Conservation (phyloP, 495 filamentous ascomycete genomes). For the Aspergillus panamensis region DNA sequence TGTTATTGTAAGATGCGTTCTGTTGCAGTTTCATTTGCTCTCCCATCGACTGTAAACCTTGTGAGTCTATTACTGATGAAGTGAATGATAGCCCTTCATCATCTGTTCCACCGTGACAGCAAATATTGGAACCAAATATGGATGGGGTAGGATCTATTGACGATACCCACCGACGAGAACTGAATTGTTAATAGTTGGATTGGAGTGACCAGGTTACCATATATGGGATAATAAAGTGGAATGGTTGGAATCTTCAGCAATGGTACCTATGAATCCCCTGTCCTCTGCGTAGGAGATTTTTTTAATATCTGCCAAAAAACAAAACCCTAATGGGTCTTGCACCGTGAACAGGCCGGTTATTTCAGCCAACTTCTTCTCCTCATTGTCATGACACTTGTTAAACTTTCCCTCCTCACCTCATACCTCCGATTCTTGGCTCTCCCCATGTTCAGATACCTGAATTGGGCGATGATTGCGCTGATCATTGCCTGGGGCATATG, state of each 20-base stretch:
- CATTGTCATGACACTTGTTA: slow-evolving; percentile 11
- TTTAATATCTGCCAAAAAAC: too few relatives aligned
- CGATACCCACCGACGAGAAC: neutral
- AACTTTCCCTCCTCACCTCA: slow-evolving; percentile 6
- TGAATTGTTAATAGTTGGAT: neutral
- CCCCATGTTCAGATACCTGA: neutral
- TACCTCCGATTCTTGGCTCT: slow-evolving; percentile 9
- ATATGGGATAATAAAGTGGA: neutral
- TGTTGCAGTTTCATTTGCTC: too few relatives aligned
- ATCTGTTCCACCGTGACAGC: slow-evolving; percentile 1
- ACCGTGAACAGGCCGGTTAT: neutral
- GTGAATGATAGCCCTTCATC: neutral
- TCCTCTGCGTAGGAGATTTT: too few relatives aligned
- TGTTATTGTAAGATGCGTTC: neutral
- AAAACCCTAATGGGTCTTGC: neutral
- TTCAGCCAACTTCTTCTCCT: slow-evolving; percentile 6
- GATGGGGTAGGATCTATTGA: slow-evolving; percentile 1
- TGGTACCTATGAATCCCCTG: neutral
- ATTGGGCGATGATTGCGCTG: slow-evolving; percentile 4
- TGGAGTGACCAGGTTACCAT: neutral
- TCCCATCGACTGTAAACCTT: too few relatives aligned
- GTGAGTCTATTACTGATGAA: neutral
- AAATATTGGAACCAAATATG: slow-evolving; percentile 6
- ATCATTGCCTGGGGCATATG: neutral
- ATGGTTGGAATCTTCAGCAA: neutral